Evolutionary conservation across 768 basidiomycete genomes (phyloP).

Genomic region (Pulveroboletus ravenelii): DNA sequence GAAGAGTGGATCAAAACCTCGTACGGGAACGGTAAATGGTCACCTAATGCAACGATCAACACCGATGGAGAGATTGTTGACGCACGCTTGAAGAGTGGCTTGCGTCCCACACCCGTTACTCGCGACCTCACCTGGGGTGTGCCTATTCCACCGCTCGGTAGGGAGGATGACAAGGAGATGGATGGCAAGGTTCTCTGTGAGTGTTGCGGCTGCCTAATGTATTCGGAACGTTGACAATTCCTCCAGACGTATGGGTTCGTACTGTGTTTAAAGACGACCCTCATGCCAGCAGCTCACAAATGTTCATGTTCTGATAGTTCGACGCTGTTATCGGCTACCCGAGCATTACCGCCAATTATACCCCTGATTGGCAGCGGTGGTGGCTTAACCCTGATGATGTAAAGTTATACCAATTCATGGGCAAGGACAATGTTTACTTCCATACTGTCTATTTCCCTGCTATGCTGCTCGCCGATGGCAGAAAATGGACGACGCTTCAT

Average conservation of each 20-base stretch:
- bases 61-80: slow-evolving; percentile 85
- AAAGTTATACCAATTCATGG: slow-evolving; percentile 97
- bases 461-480: slow-evolving; percentile 82
- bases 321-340: slow-evolving; percentile 97
- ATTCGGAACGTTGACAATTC: slow-evolving; percentile 3
- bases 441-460: slow-evolving; percentile 95
- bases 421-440: slow-evolving; percentile 99
- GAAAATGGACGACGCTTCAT: slow-evolving; percentile 90
- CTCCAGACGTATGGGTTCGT: slow-evolving; percentile 88
- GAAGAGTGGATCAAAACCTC: slow-evolving; percentile 87
- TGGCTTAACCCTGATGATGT: slow-evolving; percentile 93
- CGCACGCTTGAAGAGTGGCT: slow-evolving; percentile 77
- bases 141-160: slow-evolving; percentile 71
- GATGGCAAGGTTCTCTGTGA: slow-evolving; percentile 90
- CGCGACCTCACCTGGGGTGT: slow-evolving; percentile 97
- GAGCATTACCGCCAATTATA: slow-evolving; percentile 95
- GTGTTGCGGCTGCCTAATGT: slow-evolving; percentile 29
- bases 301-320: slow-evolving; percentile 50
- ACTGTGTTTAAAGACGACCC: background rate
- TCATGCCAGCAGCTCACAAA: background rate
- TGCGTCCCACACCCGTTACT: slow-evolving; percentile 87
- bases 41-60: slow-evolving; percentile 87
- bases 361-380: slow-evolving; percentile 93
- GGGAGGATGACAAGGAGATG: slow-evolving; percentile 80
- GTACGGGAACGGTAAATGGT: slow-evolving; percentile 84